These are phyloP conservation scores for Ophiostoma sp. DNA, from an alignment of 2,329 filamentous ascomycete genomes.

Conservation along the genomic window DNA sequence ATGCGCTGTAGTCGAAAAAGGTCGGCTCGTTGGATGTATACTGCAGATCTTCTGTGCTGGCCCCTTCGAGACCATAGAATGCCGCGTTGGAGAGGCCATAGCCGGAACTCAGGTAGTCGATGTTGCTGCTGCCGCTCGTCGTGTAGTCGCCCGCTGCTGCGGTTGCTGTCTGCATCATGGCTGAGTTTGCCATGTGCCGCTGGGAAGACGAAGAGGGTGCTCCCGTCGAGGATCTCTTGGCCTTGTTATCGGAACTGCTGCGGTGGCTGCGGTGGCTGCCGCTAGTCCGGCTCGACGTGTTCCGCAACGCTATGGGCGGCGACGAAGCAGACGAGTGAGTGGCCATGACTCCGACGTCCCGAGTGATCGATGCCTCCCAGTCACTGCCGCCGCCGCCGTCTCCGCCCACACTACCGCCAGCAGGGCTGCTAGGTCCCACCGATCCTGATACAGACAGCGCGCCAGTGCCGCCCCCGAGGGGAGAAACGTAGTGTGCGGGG, in stretches of 20 bases:
- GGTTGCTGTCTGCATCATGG: not conserved
- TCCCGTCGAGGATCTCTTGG: not conserved
- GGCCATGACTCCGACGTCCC: constrained; percentile 4
- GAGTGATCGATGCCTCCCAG: not conserved
- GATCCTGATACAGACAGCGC: constrained; percentile 11
- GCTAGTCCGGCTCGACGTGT: not conserved
- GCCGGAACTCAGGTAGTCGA: constrained; percentile 16
- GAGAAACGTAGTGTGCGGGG: constrained; percentile 30
- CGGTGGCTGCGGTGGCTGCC: constrained; percentile 11
- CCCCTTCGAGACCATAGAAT: constrained; percentile 23
- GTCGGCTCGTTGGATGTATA: constrained; percentile 20
- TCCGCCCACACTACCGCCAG: not conserved
- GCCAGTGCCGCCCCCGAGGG: constrained; percentile 27
- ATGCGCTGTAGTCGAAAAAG: constrained; percentile 26
- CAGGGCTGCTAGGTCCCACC: constrained; percentile 19
- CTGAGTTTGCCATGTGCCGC: not conserved
- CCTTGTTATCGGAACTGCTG: not conserved
- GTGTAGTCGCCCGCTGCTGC: not conserved
- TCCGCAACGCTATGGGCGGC: not conserved
- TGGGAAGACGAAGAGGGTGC: not conserved
- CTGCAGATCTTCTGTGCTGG: constrained; percentile 24
- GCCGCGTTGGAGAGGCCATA: constrained; percentile 17
- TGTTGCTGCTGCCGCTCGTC: not conserved
- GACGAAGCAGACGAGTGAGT: not conserved
- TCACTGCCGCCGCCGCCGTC: not conserved